Base-by-base conservation (phyloP, 371 early-diverging fungal genomes). In the Fennellomyces sp. region DNA sequence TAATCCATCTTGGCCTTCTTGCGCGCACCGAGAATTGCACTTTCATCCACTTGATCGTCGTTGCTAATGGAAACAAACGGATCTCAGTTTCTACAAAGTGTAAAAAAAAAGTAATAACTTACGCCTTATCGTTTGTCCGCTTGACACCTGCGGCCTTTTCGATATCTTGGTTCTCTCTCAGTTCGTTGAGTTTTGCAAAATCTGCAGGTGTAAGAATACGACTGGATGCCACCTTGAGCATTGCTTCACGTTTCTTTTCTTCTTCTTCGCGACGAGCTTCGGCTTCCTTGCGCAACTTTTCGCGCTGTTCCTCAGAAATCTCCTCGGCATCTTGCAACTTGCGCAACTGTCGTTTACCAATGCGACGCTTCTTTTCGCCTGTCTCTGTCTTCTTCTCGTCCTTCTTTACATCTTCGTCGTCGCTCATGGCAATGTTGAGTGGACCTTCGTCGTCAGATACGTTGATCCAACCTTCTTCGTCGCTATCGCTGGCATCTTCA, bases 181-280 rank as follows among this genome's bases (percentile, higher is more conserved):
- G 80, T 54, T 89, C 88, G 55, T 90, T 83, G 63, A 97, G 84
- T 62, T 83, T 85, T 19, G 86, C 91, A 75, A 95, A 96, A 75
- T 97, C 97, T 36, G 94, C 94, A 48, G 93, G 94, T 10, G 96
- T 96, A 66, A 96, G 74, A 69, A 96, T 90, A 84, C 91, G 73
- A 4, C 71, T 69, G 36, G 80, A 73, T n/a, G 78, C 78, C 54
- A 81, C 47, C 47, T 70, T 75, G n/a, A 76, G 62, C 2, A 66
- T 63, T 0, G 69, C 74, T 53, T 76, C 74, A 21, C 70, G 61
- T 45, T 75, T 73, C 50, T 69, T 70, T n/a, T 67, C 57, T 56
- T 80, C 72, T 52, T 77, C 78, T 15, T 67, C 78, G 38, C 66
- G 66, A 48, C 68, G 62, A 21, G 71, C 70, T 35, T 67, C 70